These are phyloP conservation scores for Epichloe glyceriae DNA, from an alignment of 2,329 filamentous ascomycete genomes.

Conservation along the genomic window DNA sequence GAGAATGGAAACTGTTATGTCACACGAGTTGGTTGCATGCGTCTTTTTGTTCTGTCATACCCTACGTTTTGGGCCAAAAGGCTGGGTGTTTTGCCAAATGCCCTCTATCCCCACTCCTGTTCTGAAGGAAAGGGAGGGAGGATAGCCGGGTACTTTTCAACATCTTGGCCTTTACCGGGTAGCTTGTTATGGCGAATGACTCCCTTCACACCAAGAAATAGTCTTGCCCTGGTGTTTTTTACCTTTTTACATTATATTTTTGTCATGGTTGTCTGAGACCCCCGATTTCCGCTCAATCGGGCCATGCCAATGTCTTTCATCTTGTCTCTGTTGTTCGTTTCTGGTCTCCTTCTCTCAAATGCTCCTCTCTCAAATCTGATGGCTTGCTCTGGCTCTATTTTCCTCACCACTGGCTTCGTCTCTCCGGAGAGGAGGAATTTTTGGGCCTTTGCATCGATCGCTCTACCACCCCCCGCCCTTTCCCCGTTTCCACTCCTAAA, in stretches of 20 bases:
- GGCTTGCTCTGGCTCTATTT: no score
- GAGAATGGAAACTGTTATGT: slow-evolving; percentile 6
- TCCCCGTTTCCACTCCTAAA: no score
- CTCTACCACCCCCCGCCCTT: no score
- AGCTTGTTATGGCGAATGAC: slow-evolving; percentile 1
- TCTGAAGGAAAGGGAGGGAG: neutral
- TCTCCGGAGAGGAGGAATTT: no score
- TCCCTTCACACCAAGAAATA: slow-evolving; percentile 1
- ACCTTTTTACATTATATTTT: neutral
- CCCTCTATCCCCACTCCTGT: neutral
- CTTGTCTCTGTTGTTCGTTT: neutral
- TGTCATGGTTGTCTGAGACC: slow-evolving; percentile 7
- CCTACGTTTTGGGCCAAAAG: slow-evolving; percentile 4
- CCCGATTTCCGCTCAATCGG: slow-evolving; percentile 11
- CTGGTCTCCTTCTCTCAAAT: neutral
- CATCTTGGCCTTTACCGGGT: neutral
- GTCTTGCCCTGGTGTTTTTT: slow-evolving; percentile 1
- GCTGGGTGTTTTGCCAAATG: neutral
- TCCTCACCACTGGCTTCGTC: no score
- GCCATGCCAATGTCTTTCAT: neutral
- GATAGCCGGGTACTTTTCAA: neutral
- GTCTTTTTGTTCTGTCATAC: slow-evolving; percentile 4
- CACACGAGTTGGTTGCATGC: slow-evolving; percentile 6
- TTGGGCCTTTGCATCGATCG: no score
- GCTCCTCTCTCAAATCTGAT: no score